A percentile compares a stretch with the other conserved stretches of the same genome.
These are phyloP conservation scores for Nakazawaea molendinolei DNA, from an alignment of 805 yeast species.

Conservation along the genomic window DNA sequence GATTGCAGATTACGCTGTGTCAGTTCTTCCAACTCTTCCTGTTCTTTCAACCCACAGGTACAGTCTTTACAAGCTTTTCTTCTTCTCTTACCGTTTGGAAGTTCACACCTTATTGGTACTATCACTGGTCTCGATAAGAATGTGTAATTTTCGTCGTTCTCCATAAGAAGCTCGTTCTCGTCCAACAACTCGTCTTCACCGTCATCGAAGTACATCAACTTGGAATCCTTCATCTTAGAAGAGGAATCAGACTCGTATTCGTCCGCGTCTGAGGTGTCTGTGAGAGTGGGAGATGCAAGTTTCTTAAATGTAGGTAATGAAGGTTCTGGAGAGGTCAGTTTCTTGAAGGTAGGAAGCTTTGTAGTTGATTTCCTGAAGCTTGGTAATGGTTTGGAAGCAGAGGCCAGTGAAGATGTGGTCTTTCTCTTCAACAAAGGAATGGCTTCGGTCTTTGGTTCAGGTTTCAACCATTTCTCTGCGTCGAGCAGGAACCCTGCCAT, in stretches of 20 bases:
- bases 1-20: constrained; percentile 37
- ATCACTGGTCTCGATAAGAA: constrained; percentile 29
- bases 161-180: constrained; percentile 49
- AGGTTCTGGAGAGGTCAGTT: constrained; percentile 20
- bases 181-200: constrained; percentile 40
- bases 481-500: constrained; percentile 55
- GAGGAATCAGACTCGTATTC: constrained; percentile 33
- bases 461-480: constrained; percentile 49
- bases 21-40: constrained; percentile 60
- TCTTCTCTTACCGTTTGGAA: constrained; percentile 47
- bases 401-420: neutral
- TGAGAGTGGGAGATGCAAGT: constrained; percentile 25
- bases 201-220: constrained; percentile 50
- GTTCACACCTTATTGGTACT: constrained; percentile 54
- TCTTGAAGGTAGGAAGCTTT: constrained; percentile 25
- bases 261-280: constrained; percentile 38
- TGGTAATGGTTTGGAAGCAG: constrained; percentile 5
- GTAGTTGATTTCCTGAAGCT: constrained; percentile 18
- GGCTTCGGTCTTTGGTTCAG: constrained; percentile 25
- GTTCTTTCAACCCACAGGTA: constrained; percentile 91
- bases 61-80: constrained; percentile 97
- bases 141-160: constrained; percentile 22
- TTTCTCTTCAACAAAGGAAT: constrained; percentile 18
- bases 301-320: constrained; percentile 12
- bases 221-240: constrained; percentile 38